phyloP scores from a whole-genome alignment of 139 green algal species.

The Picochlorum sp. region DNA sequence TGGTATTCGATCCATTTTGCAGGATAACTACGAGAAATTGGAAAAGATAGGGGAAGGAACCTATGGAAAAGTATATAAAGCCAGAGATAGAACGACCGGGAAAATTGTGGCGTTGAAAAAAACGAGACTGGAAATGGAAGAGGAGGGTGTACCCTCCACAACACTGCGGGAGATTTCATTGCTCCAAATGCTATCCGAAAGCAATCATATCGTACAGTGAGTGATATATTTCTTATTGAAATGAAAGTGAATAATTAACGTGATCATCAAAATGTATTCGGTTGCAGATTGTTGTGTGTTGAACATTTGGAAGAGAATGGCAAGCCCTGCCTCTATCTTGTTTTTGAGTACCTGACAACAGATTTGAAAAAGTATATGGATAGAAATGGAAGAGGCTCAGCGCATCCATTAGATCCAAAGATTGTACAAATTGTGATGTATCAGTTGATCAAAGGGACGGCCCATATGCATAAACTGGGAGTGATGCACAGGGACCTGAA shows the following conservation, averaged over 20 bases:
- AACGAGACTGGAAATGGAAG: conserved; percentile 92
- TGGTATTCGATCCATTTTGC: background rate
- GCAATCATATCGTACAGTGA: conserved; percentile 88
- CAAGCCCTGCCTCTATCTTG: conserved; percentile 94
- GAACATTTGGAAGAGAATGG: conserved; percentile 93
- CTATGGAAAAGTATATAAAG: conserved; percentile 98
- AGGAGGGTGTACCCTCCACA: conserved; percentile 95
- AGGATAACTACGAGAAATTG: conserved; percentile 79
- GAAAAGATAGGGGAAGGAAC: conserved; percentile 95
- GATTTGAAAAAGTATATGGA: conserved; percentile 99
- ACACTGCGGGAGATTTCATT: conserved; percentile 94
- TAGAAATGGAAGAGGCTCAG: conserved; percentile 68
- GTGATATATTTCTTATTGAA: background rate
- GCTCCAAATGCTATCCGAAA: conserved; percentile 72
- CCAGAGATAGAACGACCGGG: conserved; percentile 62
- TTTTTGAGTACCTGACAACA: conserved; percentile 96
- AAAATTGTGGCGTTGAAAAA: conserved; percentile 95
- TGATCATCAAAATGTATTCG: conserved; percentile 24
- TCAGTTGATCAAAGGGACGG: conserved; percentile 88
- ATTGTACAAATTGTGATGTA: conserved; percentile 91
- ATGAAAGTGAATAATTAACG: background rate
- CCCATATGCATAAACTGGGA: conserved; percentile 91
- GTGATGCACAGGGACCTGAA: conserved; percentile 98
- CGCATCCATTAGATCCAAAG: conserved; percentile 34
- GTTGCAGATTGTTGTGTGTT: conserved; percentile 84